Evolutionary conservation across 1,284 basidiomycete species (phyloP).

Genomic region (Rhodotorula sp.): DNA sequence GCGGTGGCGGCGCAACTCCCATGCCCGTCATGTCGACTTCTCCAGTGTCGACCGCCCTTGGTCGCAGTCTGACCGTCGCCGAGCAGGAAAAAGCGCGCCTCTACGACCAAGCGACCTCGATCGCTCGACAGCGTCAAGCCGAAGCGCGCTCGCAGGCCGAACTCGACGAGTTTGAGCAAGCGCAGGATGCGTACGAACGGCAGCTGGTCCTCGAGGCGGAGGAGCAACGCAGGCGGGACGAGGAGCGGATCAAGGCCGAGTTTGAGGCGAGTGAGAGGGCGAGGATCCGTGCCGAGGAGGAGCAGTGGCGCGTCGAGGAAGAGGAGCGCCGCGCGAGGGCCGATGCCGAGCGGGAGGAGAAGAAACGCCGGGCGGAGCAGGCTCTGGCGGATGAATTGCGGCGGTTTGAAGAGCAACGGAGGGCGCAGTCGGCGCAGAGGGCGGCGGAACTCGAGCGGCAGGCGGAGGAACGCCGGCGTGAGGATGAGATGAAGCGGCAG

Average conservation of each 20-base stretch:
- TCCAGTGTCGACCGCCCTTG: background rate
- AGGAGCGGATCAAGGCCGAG: conserved; percentile 9
- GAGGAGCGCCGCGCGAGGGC: conserved; percentile 5
- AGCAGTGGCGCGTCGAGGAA: conserved; percentile 16
- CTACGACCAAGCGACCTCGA: conserved; percentile 28
- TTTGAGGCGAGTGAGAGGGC: conserved; percentile 8
- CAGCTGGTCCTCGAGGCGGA: conserved; percentile 17
- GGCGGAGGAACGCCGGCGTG: conserved; percentile 11
- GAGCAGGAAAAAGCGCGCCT: conserved; percentile 32
- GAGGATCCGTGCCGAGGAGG: conserved; percentile 11
- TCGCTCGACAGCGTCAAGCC: conserved; percentile 19
- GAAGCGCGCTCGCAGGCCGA: conserved; percentile 17
- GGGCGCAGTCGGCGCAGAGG: conserved; percentile 3
- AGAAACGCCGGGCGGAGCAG: conserved; percentile 14
- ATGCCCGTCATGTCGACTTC: background rate
- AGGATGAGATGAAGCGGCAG: conserved; percentile 27
- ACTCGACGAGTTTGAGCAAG: conserved; percentile 21
- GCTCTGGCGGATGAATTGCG: conserved; percentile 9
- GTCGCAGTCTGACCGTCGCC: conserved; percentile 23
- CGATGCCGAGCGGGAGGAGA: conserved; percentile 11
- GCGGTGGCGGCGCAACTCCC: background rate
- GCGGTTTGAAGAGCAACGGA: conserved; percentile 21
- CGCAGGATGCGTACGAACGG: conserved; percentile 21
- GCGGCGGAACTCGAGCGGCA: conserved; percentile 16
- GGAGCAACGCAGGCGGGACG: conserved; percentile 5